phyloP scores from a whole-genome alignment of 331 rosid species.

The Pyrus hybrid region DNA sequence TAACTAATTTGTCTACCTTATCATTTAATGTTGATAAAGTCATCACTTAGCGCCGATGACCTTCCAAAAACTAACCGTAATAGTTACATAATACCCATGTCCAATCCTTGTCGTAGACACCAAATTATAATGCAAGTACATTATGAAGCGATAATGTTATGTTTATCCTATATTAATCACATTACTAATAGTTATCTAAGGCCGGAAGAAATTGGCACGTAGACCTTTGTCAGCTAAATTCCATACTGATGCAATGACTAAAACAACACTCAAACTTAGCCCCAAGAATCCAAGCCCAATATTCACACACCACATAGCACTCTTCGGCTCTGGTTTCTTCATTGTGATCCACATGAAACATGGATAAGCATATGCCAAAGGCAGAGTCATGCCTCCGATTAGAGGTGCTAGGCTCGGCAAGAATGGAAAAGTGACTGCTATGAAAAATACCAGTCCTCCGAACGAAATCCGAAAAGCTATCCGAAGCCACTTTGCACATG shows the following conservation, averaged over 20 bases:
- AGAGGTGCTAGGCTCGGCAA: constrained; percentile 34
- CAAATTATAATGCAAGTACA: too few species aligned
- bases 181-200: neutral
- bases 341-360: constrained; percentile 71
- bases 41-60: too few species aligned
- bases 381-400: constrained; percentile 52
- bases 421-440: constrained; percentile 57
- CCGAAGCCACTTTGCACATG: constrained; percentile 32
- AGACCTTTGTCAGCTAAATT: constrained; percentile 32
- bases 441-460: constrained; percentile 47
- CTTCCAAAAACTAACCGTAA: too few species aligned
- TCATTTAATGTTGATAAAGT: too few species aligned
- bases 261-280: constrained; percentile 24
- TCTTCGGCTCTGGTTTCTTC: constrained; percentile 32
- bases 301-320: constrained; percentile 30
- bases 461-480: constrained; percentile 29
- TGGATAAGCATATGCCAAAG: constrained; percentile 59
- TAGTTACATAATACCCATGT: too few species aligned
- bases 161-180: too few species aligned
- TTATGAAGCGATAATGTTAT: too few species aligned
- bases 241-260: constrained; percentile 35
- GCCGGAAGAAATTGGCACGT: constrained; percentile 44
- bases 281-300: constrained; percentile 47
- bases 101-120: too few species aligned
- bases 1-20: too few species aligned